Evolutionary conservation across 345 rosid species (phyloP).

Genomic region (Camelina laxa): DNA sequence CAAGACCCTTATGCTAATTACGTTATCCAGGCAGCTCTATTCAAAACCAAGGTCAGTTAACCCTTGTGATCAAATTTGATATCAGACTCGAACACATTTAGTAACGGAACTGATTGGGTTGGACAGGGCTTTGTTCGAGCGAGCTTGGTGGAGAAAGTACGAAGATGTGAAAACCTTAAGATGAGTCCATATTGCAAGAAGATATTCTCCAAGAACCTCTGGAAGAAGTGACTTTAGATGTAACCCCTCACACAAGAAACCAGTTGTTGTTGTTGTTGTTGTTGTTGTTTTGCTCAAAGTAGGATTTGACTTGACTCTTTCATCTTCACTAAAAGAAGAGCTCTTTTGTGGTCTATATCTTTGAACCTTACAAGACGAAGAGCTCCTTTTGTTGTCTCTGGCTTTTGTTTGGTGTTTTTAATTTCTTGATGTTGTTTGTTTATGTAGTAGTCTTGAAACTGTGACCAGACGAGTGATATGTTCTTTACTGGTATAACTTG

Average conservation of each 20-base stretch:
- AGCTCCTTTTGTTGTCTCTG: slow-evolving; percentile 16
- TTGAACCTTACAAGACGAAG: slow-evolving; percentile 3
- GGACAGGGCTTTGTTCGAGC: slow-evolving; percentile 58
- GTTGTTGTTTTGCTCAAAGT: neutral
- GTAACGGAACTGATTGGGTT: neutral
- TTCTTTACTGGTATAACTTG: neutral
- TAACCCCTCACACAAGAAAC: slow-evolving; percentile 18
- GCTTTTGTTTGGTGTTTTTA: slow-evolving; percentile 3
- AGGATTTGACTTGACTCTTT: neutral
- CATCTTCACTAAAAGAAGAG: slow-evolving; percentile 4
- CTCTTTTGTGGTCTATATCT: slow-evolving; percentile 6
- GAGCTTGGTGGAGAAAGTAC: slow-evolving; percentile 53
- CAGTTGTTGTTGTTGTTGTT: slow-evolving; percentile 8
- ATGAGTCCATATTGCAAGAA: slow-evolving; percentile 68
- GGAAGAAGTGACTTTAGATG: slow-evolving; percentile 50
- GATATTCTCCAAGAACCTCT: slow-evolving; percentile 59
- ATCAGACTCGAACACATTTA: neutral
- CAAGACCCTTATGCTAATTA: slow-evolving; percentile 77
- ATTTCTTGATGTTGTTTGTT: slow-evolving; percentile 4
- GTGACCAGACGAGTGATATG: neutral
- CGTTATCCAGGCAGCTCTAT: slow-evolving; percentile 68
- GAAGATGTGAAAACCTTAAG: slow-evolving; percentile 49
- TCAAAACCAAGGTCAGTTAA: slow-evolving; percentile 54
- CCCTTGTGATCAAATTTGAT: neutral
- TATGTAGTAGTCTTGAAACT: slow-evolving; percentile 6